Conservation (phyloP, 768 basidiomycete species). For the Russula virescens region DNA sequence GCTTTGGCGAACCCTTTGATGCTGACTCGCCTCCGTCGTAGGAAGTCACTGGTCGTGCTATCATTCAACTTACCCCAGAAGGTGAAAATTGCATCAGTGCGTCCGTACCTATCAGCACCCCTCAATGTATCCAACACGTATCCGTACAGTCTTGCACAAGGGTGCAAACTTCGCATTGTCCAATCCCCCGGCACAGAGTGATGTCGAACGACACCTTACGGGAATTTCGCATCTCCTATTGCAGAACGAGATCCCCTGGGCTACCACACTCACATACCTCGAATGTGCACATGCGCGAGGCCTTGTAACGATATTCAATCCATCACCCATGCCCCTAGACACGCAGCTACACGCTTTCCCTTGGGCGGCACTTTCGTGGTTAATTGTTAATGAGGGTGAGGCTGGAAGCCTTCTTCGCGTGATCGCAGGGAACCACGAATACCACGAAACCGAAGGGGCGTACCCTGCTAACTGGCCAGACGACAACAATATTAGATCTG, state of each 20-base stretch:
- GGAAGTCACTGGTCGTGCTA: slow-evolving; percentile 52
- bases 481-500: slow-evolving; percentile 19
- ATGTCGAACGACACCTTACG: slow-evolving; percentile 27
- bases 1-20: neutral
- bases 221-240: slow-evolving; percentile 47
- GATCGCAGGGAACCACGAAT: neutral
- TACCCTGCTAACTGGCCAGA: slow-evolving; percentile 13
- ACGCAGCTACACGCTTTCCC: slow-evolving; percentile 41
- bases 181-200: slow-evolving; percentile 29
- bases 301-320: slow-evolving; percentile 44
- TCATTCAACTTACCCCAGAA: slow-evolving; percentile 51
- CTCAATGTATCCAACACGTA: neutral
- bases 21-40: slow-evolving; percentile 21
- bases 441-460: neutral
- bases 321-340: slow-evolving; percentile 47
- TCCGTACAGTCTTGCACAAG: slow-evolving; percentile 44
- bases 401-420: slow-evolving; percentile 29
- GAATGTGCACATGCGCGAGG: slow-evolving; percentile 12
- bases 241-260: slow-evolving; percentile 52
- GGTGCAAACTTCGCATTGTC: slow-evolving; percentile 49
- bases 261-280: slow-evolving; percentile 38
- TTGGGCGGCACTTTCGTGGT: slow-evolving; percentile 48
- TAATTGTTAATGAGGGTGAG: slow-evolving; percentile 53
- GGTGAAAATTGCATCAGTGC: slow-evolving; percentile 62
- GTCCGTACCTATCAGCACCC: slow-evolving; percentile 17